Evolutionary conservation across 768 basidiomycete genomes (phyloP).

Genomic region (Calocybe gangraenosa): DNA sequence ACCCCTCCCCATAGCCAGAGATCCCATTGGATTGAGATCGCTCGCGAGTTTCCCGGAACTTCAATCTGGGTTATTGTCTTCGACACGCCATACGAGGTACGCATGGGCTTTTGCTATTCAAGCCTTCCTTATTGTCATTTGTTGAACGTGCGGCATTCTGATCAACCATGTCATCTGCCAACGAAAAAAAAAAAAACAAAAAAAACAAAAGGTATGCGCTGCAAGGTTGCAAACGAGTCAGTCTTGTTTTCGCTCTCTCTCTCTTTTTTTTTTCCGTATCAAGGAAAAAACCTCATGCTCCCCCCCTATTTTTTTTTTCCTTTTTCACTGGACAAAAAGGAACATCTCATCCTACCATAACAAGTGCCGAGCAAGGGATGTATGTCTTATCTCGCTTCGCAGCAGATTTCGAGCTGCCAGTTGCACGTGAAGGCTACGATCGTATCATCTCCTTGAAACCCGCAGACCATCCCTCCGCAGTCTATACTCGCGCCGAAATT

Average conservation of each 20-base stretch:
- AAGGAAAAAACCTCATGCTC: too few relatives aligned
- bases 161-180: slow-evolving; percentile 8
- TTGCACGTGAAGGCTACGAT: slow-evolving; percentile 59
- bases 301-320: too few relatives aligned
- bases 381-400: slow-evolving; percentile 63
- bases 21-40: slow-evolving; percentile 72
- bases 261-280: too few relatives aligned
- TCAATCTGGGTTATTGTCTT: slow-evolving; percentile 73
- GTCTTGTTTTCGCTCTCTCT: slow-evolving; percentile 19
- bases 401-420: slow-evolving; percentile 54
- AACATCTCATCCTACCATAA: slow-evolving; percentile 74
- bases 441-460: slow-evolving; percentile 47
- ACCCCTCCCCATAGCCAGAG: slow-evolving; percentile 49
- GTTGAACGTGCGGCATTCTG: slow-evolving; percentile 1
- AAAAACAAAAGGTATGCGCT: slow-evolving; percentile 69
- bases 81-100: slow-evolving; percentile 72
- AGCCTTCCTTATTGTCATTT: slow-evolving; percentile 4
- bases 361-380: slow-evolving; percentile 50
- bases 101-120: too few relatives aligned
- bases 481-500: slow-evolving; percentile 51
- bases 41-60: slow-evolving; percentile 58
- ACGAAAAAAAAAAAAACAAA: too few relatives aligned
- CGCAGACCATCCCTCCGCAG: slow-evolving; percentile 34
- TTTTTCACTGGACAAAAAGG: slow-evolving; percentile 36
- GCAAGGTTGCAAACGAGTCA: slow-evolving; percentile 56